These are phyloP conservation scores for Alternaria tenuissima DNA, from an alignment of 2,329 filamentous ascomycete genomes.

Conservation along the genomic window DNA sequence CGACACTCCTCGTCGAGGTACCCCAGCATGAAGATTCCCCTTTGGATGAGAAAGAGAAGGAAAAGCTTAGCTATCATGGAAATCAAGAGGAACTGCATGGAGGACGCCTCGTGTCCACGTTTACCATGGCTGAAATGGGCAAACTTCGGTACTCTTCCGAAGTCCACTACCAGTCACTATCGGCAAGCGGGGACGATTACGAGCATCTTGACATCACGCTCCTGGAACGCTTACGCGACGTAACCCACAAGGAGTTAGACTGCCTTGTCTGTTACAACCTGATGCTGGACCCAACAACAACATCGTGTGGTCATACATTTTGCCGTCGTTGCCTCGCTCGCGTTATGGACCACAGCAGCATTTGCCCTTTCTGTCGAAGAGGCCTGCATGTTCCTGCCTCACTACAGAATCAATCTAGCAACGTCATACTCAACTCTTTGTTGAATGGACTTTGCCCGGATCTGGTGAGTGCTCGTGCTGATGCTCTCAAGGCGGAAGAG, in stretches of 20 bases:
- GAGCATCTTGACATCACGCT: conserved; percentile 58
- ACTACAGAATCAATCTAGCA: conserved; percentile 62
- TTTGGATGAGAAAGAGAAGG: conserved; percentile 51
- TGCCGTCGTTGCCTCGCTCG: conserved; percentile 81
- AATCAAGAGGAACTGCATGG: conserved; percentile 60
- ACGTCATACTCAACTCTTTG: conserved; percentile 69
- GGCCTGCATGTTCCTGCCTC: conserved; percentile 64
- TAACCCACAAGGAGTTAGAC: conserved; percentile 75
- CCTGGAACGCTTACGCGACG: conserved; percentile 67
- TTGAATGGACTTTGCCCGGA: conserved; percentile 73
- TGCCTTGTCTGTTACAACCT: conserved; percentile 88
- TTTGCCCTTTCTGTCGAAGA: conserved; percentile 83
- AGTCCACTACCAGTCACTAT: conserved; percentile 58
- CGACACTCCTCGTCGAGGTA: conserved; percentile 54
- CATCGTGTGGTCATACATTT: conserved; percentile 87
- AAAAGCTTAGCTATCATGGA: conserved; percentile 20
- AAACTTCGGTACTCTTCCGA: conserved; percentile 66
- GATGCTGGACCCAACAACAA: conserved; percentile 83
- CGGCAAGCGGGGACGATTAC: conserved; percentile 49
- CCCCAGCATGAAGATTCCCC: conserved; percentile 45
- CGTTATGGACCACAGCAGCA: conserved; percentile 76
- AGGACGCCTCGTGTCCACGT: conserved; percentile 71
- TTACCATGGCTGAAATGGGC: conserved; percentile 69
- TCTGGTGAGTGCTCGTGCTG: conserved; percentile 66
- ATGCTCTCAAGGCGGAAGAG: conserved; percentile 66